These are phyloP conservation scores for Phaseolus coccineus DNA, from an alignment of 331 rosid species.

Conservation along the genomic window DNA sequence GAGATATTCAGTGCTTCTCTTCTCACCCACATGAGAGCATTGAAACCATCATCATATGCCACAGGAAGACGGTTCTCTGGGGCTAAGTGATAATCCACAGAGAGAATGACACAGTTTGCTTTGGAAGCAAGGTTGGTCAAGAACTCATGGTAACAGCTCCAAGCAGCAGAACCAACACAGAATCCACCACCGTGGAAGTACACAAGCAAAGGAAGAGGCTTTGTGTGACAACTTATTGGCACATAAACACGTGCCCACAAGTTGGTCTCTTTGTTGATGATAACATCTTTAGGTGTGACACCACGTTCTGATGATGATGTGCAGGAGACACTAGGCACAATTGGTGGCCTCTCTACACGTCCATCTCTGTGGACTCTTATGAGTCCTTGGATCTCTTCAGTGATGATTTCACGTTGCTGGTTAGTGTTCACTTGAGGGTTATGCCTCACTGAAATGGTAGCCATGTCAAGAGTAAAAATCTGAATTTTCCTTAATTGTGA, in stretches of 20 bases:
- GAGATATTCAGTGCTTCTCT: constrained; percentile 53
- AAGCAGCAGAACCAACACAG: constrained; percentile 89
- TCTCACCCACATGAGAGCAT: constrained; percentile 75
- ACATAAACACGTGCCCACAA: constrained; percentile 78
- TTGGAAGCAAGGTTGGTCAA: constrained; percentile 61
- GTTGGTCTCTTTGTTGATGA: constrained; percentile 61
- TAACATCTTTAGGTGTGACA: constrained; percentile 63
- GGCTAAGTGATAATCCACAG: constrained; percentile 73
- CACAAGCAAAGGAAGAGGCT: constrained; percentile 69
- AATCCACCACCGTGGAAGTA: constrained; percentile 97
- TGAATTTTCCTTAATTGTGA: constrained; percentile 43
- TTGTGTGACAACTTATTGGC: constrained; percentile 41
- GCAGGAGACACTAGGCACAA: constrained; percentile 69
- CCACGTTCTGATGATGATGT: constrained; percentile 48
- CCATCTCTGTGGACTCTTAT: constrained; percentile 75
- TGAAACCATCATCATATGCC: constrained; percentile 80
- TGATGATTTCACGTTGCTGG: constrained; percentile 51
- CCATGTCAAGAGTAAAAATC: constrained; percentile 52
- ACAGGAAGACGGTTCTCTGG: constrained; percentile 84
- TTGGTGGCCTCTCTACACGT: constrained; percentile 65
- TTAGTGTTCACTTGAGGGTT: constrained; percentile 48
- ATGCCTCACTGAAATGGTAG: constrained; percentile 60
- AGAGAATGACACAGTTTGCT: constrained; percentile 67
- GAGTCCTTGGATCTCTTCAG: constrained; percentile 82
- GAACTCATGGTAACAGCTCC: constrained; percentile 92